These are phyloP conservation scores for Delphinella strobiligena DNA, from an alignment of 2,329 filamentous ascomycete genomes.

Conservation along the genomic window DNA sequence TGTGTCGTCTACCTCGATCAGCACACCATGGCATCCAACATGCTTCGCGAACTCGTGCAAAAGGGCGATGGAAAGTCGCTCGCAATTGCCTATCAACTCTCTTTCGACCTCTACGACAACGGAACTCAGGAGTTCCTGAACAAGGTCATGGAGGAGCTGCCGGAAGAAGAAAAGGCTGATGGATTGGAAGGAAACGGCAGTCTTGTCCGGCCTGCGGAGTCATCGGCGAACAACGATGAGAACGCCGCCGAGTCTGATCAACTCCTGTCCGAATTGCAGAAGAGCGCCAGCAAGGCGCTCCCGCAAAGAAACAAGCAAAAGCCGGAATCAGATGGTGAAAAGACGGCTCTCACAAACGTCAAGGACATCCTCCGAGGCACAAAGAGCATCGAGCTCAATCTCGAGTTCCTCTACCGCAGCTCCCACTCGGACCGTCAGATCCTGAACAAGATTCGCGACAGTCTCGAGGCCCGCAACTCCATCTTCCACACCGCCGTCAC, in stretches of 20 bases:
- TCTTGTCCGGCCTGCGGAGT: constrained; percentile 21
- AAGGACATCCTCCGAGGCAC: constrained; percentile 66
- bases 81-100: constrained; percentile 89
- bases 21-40: constrained; percentile 76
- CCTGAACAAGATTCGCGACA: constrained; percentile 92
- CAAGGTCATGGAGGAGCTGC: constrained; percentile 75
- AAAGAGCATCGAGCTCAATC: constrained; percentile 85
- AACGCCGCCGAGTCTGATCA: constrained; percentile 47
- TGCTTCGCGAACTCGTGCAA: constrained; percentile 70
- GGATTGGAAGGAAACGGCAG: constrained; percentile 25
- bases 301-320: background rate
- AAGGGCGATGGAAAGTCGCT: constrained; percentile 67
- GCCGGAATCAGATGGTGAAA: constrained; percentile 20
- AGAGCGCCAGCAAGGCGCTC: constrained; percentile 34
- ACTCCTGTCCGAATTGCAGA: constrained; percentile 43
- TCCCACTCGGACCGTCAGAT: constrained; percentile 88
- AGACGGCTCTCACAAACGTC: constrained; percentile 44
- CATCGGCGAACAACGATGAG: constrained; percentile 23
- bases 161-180: constrained; percentile 40
- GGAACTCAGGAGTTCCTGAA: constrained; percentile 92
- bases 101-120: constrained; percentile 96
- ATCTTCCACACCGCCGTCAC: constrained; percentile 98
- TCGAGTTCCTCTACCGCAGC: constrained; percentile 93
- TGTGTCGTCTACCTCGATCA: constrained; percentile 94
- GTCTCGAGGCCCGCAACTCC: constrained; percentile 87